These are phyloP conservation scores for Trichoderma atrobrunneum DNA, from an alignment of 2,329 filamentous ascomycete species.

Conservation along the genomic window DNA sequence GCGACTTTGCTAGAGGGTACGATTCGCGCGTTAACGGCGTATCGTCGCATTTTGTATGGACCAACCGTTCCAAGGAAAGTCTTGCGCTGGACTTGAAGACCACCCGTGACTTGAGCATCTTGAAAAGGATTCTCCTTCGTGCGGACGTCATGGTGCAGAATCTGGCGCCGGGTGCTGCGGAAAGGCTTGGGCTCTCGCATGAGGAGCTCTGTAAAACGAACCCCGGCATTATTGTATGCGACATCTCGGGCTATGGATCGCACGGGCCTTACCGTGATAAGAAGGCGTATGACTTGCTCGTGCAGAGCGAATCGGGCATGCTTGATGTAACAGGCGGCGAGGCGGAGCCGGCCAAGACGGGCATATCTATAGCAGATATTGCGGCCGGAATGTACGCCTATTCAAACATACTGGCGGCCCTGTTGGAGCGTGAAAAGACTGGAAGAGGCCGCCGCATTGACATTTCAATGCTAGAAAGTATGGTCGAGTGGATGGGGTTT, in stretches of 20 bases:
- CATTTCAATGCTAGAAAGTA: slow-evolving; percentile 57
- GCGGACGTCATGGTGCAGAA: slow-evolving; percentile 55
- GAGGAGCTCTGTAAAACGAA: slow-evolving; percentile 41
- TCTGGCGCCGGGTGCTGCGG: slow-evolving; percentile 48
- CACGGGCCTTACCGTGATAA: slow-evolving; percentile 51
- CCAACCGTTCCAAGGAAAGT: slow-evolving; percentile 53
- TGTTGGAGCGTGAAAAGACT: slow-evolving; percentile 48
- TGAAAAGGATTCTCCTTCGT: slow-evolving; percentile 42
- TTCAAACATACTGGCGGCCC: slow-evolving; percentile 48
- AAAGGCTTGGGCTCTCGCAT: slow-evolving; percentile 47
- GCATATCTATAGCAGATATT: slow-evolving; percentile 55
- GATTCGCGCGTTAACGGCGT: slow-evolving; percentile 49
- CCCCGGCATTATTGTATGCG: slow-evolving; percentile 49
- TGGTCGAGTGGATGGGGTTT: slow-evolving; percentile 59
- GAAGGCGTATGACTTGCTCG: slow-evolving; percentile 55
- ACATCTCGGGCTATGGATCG: slow-evolving; percentile 53
- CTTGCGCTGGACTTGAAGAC: slow-evolving; percentile 50
- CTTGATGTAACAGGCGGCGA: slow-evolving; percentile 49
- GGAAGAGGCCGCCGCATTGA: slow-evolving; percentile 50
- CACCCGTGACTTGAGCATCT: slow-evolving; percentile 38
- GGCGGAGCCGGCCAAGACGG: slow-evolving; percentile 47
- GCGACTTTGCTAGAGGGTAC: slow-evolving; percentile 53
- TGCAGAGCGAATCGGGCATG: slow-evolving; percentile 54
- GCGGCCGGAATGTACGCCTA: slow-evolving; percentile 52
- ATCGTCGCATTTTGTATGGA: slow-evolving; percentile 55